Conservation (phyloP, 345 rosid species). For the Pseudoturritis turrita region DNA sequence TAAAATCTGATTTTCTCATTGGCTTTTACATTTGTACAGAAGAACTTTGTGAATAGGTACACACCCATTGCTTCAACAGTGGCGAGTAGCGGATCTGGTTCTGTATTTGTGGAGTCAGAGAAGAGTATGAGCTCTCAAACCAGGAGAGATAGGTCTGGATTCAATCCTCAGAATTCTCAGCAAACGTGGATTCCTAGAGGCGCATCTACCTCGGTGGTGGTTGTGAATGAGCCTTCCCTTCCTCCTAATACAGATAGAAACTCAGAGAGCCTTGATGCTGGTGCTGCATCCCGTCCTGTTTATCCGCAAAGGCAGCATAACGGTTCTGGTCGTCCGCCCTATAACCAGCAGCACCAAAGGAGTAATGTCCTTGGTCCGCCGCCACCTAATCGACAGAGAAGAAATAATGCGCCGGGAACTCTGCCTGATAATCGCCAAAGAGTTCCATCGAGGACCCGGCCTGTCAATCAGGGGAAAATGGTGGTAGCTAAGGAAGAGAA, state of each 20-base stretch:
- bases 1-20: neutral
- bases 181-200: conserved; percentile 80
- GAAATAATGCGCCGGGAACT: conserved; percentile 26
- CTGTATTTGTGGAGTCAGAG: conserved; percentile 15
- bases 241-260: conserved; percentile 18
- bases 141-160: conserved; percentile 49
- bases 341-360: conserved; percentile 21
- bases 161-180: conserved; percentile 35
- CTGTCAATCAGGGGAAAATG: conserved; percentile 39
- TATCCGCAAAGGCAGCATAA: conserved; percentile 9
- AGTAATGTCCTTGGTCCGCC: conserved; percentile 6
- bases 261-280: conserved; percentile 7
- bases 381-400: conserved; percentile 34
- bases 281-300: conserved; percentile 6
- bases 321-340: neutral
- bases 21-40: neutral
- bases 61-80: conserved; percentile 1
- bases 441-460: conserved; percentile 33
- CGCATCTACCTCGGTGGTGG: conserved; percentile 23
- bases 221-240: conserved; percentile 1
- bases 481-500: conserved; percentile 31
- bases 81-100: conserved; percentile 18
- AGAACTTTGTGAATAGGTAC: neutral
- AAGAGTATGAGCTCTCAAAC: conserved; percentile 57
- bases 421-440: conserved; percentile 32